These are phyloP conservation scores for Ophiostoma perfectum DNA, from an alignment of 2,329 filamentous ascomycete genomes.

Conservation along the genomic window DNA sequence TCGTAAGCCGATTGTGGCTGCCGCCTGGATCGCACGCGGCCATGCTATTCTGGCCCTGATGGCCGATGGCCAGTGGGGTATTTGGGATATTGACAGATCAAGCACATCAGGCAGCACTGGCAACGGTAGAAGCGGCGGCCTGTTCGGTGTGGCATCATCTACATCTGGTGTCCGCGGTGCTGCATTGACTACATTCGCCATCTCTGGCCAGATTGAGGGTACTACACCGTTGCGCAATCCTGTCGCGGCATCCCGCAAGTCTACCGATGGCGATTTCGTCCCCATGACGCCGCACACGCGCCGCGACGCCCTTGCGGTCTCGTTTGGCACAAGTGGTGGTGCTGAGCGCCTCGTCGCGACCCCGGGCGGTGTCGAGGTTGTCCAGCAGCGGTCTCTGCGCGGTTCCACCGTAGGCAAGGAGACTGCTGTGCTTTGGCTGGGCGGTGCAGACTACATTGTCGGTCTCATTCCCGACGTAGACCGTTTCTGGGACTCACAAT, in stretches of 20 bases:
- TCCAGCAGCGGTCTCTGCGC: slow-evolving; percentile 40
- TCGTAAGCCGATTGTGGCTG: slow-evolving; percentile 57
- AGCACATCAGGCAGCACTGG: slow-evolving; percentile 32
- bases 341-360: slow-evolving; percentile 49
- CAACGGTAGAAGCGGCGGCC: slow-evolving; percentile 24
- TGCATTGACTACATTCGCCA: slow-evolving; percentile 53
- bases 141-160: slow-evolving; percentile 43
- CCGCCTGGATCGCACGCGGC: slow-evolving; percentile 57
- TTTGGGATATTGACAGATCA: slow-evolving; percentile 60
- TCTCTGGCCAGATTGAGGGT: slow-evolving; percentile 56
- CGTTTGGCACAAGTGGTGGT: slow-evolving; percentile 39
- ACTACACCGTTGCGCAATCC: slow-evolving; percentile 50
- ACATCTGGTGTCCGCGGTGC: slow-evolving; percentile 51
- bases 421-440: slow-evolving; percentile 53
- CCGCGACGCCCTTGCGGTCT: slow-evolving; percentile 46
- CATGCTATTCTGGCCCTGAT: slow-evolving; percentile 54
- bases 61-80: slow-evolving; percentile 61
- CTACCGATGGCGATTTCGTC: slow-evolving; percentile 47
- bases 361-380: slow-evolving; percentile 49
- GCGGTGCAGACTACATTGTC: slow-evolving; percentile 49
- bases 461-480: slow-evolving; percentile 51
- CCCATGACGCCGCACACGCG: slow-evolving; percentile 61
- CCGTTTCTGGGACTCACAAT: slow-evolving; percentile 56
- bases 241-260: slow-evolving; percentile 34
- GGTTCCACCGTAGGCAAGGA: slow-evolving; percentile 46